Conservation (phyloP, 768 basidiomycete species). For the Pisolithus sp. region DNA sequence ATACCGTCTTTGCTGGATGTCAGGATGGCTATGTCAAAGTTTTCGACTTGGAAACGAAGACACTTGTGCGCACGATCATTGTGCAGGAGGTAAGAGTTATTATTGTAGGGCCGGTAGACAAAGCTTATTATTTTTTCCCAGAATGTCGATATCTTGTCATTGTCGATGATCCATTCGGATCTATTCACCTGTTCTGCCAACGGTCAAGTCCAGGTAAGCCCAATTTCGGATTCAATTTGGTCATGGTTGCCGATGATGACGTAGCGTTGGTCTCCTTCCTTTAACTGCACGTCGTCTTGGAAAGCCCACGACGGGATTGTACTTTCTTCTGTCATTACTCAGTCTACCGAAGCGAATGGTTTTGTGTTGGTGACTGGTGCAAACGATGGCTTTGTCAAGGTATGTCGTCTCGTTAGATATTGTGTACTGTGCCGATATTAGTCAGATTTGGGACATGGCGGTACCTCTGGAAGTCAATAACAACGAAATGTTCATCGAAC, state of each 20-base stretch:
- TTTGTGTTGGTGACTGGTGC: slow-evolving; percentile 66
- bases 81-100: slow-evolving; percentile 60
- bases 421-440: background rate
- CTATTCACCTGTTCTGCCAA: slow-evolving; percentile 63
- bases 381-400: slow-evolving; percentile 82
- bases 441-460: slow-evolving; percentile 50
- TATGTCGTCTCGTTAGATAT: slow-evolving; percentile 19
- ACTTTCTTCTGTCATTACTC: slow-evolving; percentile 67
- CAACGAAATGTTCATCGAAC: background rate
- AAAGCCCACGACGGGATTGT: slow-evolving; percentile 74
- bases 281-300: slow-evolving; percentile 83
- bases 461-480: slow-evolving; percentile 11
- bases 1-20: slow-evolving; percentile 86
- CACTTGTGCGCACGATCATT: slow-evolving; percentile 79
- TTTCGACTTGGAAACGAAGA: slow-evolving; percentile 85
- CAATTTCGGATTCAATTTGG: background rate
- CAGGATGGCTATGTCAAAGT: slow-evolving; percentile 93
- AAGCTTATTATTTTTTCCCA: slow-evolving; percentile 18
- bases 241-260: background rate
- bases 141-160: slow-evolving; percentile 76
- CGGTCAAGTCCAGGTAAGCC: slow-evolving; percentile 60
- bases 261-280: slow-evolving; percentile 77
- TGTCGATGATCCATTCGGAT: slow-evolving; percentile 64
- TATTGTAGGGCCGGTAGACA: background rate
- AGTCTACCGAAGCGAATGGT: slow-evolving; percentile 18